Conservation (phyloP, 768 basidiomycete genomes). For the Galerina sulciceps region DNA sequence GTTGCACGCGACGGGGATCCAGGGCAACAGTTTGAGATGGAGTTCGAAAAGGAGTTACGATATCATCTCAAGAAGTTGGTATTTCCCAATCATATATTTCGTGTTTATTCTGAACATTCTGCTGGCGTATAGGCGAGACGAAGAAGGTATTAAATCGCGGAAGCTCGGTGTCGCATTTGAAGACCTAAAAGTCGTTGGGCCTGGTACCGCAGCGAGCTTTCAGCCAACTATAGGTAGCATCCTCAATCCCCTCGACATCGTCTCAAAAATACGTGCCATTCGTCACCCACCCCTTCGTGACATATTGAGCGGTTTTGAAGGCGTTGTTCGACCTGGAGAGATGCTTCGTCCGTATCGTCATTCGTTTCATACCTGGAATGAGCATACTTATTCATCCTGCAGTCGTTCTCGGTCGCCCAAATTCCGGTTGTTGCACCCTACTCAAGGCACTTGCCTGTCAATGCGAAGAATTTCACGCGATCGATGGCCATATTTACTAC, state of each 20-base stretch:
- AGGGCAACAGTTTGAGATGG: constrained; percentile 32
- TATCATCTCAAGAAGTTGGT: constrained; percentile 37
- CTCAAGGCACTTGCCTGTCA: constrained; percentile 84
- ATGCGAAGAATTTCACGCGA: constrained; percentile 64
- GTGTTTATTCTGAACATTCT: neutral
- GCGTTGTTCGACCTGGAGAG: constrained; percentile 69
- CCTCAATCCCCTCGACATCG: constrained; percentile 54
- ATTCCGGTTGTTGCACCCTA: constrained; percentile 84
- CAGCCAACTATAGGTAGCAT: constrained; percentile 67
- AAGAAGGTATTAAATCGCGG: constrained; percentile 51
- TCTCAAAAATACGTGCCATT: constrained; percentile 44
- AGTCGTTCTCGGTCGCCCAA: constrained; percentile 88
- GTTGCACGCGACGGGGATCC: constrained; percentile 24
- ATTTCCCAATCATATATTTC: neutral
- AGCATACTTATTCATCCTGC: neutral
- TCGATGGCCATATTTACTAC: constrained; percentile 76
- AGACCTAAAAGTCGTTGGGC: constrained; percentile 60
- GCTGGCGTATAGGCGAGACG: constrained; percentile 40
- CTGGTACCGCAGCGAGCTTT: constrained; percentile 57
- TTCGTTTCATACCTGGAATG: neutral
- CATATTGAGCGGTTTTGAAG: constrained; percentile 68
- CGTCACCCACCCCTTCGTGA: constrained; percentile 67
- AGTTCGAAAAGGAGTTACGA: constrained; percentile 40
- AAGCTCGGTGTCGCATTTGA: constrained; percentile 66
- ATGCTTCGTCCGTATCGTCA: constrained; percentile 70